Evolutionary conservation across 2,329 filamentous ascomycete species (phyloP), one percentile per base, ranked within the genome.

Genomic region (Aurifilum marmelostoma): DNA sequence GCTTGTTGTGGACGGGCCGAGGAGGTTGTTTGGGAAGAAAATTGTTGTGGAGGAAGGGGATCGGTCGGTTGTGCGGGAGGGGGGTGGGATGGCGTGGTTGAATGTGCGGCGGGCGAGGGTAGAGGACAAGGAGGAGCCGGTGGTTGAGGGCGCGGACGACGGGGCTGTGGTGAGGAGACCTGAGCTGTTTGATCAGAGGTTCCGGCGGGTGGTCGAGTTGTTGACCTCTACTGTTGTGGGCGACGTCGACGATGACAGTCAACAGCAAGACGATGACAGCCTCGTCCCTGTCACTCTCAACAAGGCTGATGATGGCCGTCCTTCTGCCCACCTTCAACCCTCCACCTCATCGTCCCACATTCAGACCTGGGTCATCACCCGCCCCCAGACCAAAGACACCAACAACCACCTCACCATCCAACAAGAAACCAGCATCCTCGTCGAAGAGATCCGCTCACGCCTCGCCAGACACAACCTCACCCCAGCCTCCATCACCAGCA

Each of bases 1-100:
- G 39, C 82, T 98, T 65, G 93, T 96, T 59, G 76, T 98, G 47
- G 89, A 94, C 79, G 96, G 95, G 14, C 95, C 95, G 11, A 75
- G 76, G 0, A 81, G 82, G 63, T 78, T 97, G 70, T 97, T 96
- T 85, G 91, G 87, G 80, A 87, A 85, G 72, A 87, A 84, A 65
- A 91, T 98, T 71, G 81, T 83, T 56, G 82, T 97, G 41, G 81
- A 80, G 0, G 84, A 87, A 1, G 78, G 79, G 4, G 84, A 85
- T 69, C 84, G 81, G 68, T 80, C 80, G 65, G 79, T 89, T 6
- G 83, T 91, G 7, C 80, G 79, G 50, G 92, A 92, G 73, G 92
- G 91, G 54, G 94, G 92, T 8, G 95, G 94, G 12, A 91, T 89
- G 67, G 88, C 88, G n/a, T 92, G 90, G 84, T 77, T 96, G 73